Base-by-base conservation (phyloP, 768 basidiomycete genomes). In the Xerocomus brunneocitrinus region DNA sequence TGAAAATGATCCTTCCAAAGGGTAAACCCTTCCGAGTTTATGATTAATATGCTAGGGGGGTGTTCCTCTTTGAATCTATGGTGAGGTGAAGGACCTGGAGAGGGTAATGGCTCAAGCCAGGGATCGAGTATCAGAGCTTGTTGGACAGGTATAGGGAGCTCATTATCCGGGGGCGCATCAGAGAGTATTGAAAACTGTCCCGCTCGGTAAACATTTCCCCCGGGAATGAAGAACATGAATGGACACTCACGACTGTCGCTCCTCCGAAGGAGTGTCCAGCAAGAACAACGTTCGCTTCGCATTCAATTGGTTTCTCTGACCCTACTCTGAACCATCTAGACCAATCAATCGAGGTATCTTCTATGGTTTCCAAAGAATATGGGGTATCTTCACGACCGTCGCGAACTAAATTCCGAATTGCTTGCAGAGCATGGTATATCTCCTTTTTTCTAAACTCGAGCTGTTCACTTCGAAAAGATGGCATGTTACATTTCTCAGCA, bases 21-120 rank as follows among this genome's bases (percentile, higher is more conserved):
- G 2, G 89, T 89, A 62, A 92, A 92, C 0, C 68, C 73, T 62
- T 89, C 84, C 16, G 88, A 87, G 62, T 89, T 89, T 60, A 94
- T 80, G 13, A 91, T 80, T 43, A 89, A 65, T 60, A 87, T 67
- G 41, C 64, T 70, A 2, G 77, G 78, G 24, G 65, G 61, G 9
- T 3, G 24, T 4, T 46, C 49, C 10, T 56, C 40, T 24, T 53
- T 28, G 24, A 56, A 47, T 31, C 47, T 49, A 30, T 49, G 46
- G 34, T 52, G 57, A 16, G 67, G 73, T 1, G 49, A 53, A 0
- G 73, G 83, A 4, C 82, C 83, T 30, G 81, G 87, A 36, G 74
- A 66, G 7, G 84, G 77, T 24, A 91, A 62, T 16, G 90, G 88
- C 52, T 92, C 89, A 8, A 92, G 69, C 91, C 91, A 93, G 19